These are phyloP conservation scores for Pseudogymnoascus sp. DNA, from an alignment of 2,329 filamentous ascomycete genomes.

Conservation along the genomic window DNA sequence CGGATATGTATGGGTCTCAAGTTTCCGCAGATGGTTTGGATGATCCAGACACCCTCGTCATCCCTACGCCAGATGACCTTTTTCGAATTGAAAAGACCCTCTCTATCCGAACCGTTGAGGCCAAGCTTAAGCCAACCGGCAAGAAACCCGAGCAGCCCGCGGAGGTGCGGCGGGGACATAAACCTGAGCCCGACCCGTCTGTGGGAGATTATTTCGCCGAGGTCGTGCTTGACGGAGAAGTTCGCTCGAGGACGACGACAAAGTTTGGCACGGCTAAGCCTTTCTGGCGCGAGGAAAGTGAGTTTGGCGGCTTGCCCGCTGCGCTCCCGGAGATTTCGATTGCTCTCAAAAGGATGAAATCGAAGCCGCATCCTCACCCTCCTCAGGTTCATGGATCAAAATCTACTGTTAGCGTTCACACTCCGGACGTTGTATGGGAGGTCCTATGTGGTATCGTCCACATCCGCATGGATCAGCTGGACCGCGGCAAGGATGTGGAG, in stretches of 20 bases:
- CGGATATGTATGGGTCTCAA: constrained; percentile 65
- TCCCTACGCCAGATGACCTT: constrained; percentile 35
- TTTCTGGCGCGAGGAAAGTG: constrained; percentile 76
- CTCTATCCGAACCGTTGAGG: constrained; percentile 52
- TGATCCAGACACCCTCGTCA: constrained; percentile 3
- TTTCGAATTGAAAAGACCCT: constrained; percentile 58
- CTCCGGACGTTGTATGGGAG: constrained; percentile 36
- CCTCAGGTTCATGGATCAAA: constrained; percentile 22
- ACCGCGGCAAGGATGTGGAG: constrained; percentile 70
- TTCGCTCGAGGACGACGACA: constrained; percentile 66
- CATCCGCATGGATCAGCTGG: constrained; percentile 64
- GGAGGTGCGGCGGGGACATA: constrained; percentile 21
- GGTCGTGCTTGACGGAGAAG: constrained; percentile 71
- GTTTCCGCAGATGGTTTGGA: constrained; percentile 9
- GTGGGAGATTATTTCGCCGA: constrained; percentile 71
- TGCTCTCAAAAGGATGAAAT: constrained; percentile 55
- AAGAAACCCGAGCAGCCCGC: constrained; percentile 8
- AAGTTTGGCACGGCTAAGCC: constrained; percentile 66
- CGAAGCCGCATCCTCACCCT: constrained; percentile 28
- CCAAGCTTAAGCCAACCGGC: constrained; percentile 39
- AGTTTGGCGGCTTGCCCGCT: constrained; percentile 66
- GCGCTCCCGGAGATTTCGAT: constrained; percentile 62
- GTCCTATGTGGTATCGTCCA: constrained; percentile 66
- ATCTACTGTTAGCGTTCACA: constrained; percentile 24
- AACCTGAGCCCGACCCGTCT: constrained; percentile 37